Evolutionary conservation across 495 filamentous ascomycete genomes (phyloP).

Genomic region (Articulospora tetracladia): DNA sequence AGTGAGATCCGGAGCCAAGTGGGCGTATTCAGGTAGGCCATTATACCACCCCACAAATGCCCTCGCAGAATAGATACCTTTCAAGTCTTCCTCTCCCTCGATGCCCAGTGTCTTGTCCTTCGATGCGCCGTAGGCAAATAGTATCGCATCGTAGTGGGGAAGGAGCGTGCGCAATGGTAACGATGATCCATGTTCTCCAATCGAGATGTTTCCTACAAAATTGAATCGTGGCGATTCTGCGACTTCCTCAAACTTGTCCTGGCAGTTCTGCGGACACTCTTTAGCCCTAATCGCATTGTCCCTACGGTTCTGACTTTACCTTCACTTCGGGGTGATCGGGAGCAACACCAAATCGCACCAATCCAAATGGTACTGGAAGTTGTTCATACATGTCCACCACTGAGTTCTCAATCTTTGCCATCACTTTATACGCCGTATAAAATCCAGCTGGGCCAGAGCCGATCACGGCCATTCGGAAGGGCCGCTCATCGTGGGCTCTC

Average conservation of each 20-base stretch:
- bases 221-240: conserved; percentile 77
- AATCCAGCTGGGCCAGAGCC: conserved; percentile 96
- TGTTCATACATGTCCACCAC: conserved; percentile 95
- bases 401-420: conserved; percentile 66
- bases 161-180: conserved; percentile 66
- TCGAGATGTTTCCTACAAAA: conserved; percentile 83
- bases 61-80: conserved; percentile 81
- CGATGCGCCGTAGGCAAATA: conserved; percentile 90
- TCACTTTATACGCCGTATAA: conserved; percentile 82
- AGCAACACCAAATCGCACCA: conserved; percentile 90
- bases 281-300: neutral
- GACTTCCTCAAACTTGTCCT: conserved; percentile 88
- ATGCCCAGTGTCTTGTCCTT: conserved; percentile 76
- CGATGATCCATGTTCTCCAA: conserved; percentile 57
- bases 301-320: conserved; percentile 45
- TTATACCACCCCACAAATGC: conserved; percentile 99
- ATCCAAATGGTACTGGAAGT: conserved; percentile 85
- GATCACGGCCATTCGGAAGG: conserved; percentile 79
- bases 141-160: conserved; percentile 84
- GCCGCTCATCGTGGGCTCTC: conserved; percentile 38
- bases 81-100: conserved; percentile 67
- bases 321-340: conserved; percentile 98
- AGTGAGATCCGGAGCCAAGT: conserved; percentile 71
- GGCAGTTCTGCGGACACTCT: conserved; percentile 67
- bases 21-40: conserved; percentile 78